These are phyloP conservation scores for Lactifluus echinatus DNA, from an alignment of 768 basidiomycete genomes.

Conservation along the genomic window DNA sequence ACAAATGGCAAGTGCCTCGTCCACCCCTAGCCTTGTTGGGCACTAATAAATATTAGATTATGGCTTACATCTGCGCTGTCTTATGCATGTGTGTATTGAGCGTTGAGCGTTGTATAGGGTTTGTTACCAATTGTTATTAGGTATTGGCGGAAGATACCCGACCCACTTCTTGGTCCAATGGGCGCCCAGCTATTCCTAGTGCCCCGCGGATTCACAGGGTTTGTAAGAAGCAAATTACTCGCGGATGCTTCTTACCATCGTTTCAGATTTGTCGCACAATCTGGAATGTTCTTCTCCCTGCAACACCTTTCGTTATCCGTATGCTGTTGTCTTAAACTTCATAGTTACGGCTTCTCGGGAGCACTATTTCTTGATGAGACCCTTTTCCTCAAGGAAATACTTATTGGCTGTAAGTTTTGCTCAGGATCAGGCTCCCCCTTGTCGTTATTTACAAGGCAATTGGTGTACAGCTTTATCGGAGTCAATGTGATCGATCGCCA, in stretches of 20 bases:
- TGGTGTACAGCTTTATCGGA: slow-evolving; percentile 61
- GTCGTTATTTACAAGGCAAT: neutral
- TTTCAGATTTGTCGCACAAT: too few species aligned
- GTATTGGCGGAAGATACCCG: slow-evolving; percentile 35
- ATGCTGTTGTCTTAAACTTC: slow-evolving; percentile 72
- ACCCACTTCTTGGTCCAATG: slow-evolving; percentile 64
- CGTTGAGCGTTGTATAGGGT: neutral
- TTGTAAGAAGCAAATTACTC: too few species aligned
- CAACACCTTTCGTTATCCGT: slow-evolving; percentile 70
- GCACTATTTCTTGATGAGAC: slow-evolving; percentile 53
- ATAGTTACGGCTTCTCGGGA: slow-evolving; percentile 55
- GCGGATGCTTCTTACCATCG: too few species aligned
- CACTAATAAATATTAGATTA: slow-evolving; percentile 28
- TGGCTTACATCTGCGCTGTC: too few species aligned
- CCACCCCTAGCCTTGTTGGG: neutral
- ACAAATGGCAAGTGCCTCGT: slow-evolving; percentile 41
- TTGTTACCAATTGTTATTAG: slow-evolving; percentile 18
- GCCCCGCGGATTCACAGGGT: slow-evolving; percentile 67
- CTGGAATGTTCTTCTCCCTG: slow-evolving; percentile 58
- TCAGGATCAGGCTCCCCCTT: neutral
- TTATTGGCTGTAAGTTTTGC: slow-evolving; percentile 40
- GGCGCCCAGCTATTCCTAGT: slow-evolving; percentile 54
- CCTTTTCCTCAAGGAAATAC: slow-evolving; percentile 44
- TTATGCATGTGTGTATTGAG: slow-evolving; percentile 41
- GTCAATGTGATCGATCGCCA: slow-evolving; percentile 77